These are phyloP conservation scores for Talaromyces stipitatus DNA, from an alignment of 495 filamentous ascomycete species.

Conservation along the genomic window DNA sequence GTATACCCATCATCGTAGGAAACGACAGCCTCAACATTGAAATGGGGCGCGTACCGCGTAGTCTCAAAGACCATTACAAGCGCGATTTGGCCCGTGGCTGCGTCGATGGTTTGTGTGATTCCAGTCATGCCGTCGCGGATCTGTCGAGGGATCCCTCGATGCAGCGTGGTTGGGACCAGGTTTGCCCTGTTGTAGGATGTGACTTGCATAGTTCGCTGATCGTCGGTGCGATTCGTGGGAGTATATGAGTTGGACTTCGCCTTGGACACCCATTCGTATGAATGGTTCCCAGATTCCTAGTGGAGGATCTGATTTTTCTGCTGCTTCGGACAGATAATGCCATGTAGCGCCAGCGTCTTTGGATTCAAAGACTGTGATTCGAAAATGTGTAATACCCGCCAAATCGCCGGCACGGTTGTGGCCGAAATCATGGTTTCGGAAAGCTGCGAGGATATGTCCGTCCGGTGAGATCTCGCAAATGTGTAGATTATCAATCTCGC, in stretches of 20 bases:
- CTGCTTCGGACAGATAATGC: slow-evolving; percentile 48
- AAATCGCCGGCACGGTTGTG: slow-evolving; percentile 9
- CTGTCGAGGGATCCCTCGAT: slow-evolving; percentile 38
- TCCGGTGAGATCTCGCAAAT: slow-evolving; percentile 41
- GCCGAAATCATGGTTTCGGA: slow-evolving; percentile 50
- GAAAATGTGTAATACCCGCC: slow-evolving; percentile 38
- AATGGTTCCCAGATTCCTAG: slow-evolving; percentile 57
- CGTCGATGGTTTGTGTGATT: slow-evolving; percentile 34
- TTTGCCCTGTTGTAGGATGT: slow-evolving; percentile 46
- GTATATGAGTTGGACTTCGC: slow-evolving; percentile 50
- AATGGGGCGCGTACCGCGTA: slow-evolving; percentile 33
- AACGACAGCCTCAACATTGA: slow-evolving; percentile 47
- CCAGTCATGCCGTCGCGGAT: slow-evolving; percentile 56
- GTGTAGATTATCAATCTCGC: slow-evolving; percentile 54
- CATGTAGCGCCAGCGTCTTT: slow-evolving; percentile 45
- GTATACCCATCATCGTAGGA: slow-evolving; percentile 50
- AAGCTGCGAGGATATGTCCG: slow-evolving; percentile 45
- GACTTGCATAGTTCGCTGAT: slow-evolving; percentile 54
- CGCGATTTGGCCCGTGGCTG: slow-evolving; percentile 30
- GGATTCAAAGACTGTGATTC: slow-evolving; percentile 54
- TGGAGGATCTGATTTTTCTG: slow-evolving; percentile 25
- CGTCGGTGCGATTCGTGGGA: slow-evolving; percentile 45
- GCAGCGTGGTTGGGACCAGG: slow-evolving; percentile 39
- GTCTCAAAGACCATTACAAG: slow-evolving; percentile 56
- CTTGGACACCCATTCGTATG: slow-evolving; percentile 40